Evolutionary conservation across 2,329 filamentous ascomycete genomes (phyloP), one percentile per base, ranked within the genome.

Genomic region (Fusarium nelsonii): DNA sequence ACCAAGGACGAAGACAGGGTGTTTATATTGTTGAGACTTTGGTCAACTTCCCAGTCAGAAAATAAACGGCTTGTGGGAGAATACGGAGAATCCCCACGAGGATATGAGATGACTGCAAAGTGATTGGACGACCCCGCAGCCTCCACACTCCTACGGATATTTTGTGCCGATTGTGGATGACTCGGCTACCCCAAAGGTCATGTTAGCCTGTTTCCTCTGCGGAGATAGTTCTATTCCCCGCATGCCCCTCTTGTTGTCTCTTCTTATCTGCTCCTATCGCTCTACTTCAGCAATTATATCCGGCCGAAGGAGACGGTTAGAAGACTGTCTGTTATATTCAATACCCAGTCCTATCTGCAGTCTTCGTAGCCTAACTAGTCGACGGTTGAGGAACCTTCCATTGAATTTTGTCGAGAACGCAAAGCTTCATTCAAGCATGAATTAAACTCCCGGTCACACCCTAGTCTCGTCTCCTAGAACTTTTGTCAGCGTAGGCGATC

Each of bases 151-250:
- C 34, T 28, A 43, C 58, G 60, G 50, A 43, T 49, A 49, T 63
- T 20, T 7, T 18, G 60, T 63, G 60, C 60, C 60, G 60, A 63
- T 63, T 39, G 58, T 46, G 60, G 60, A 41, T 32, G 9, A 14
- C 8, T 14, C 12, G 26, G 6, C 33, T 16, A 26, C 14, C 16
- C 40, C n/a, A 43, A 43, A n/a, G n/a, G 14, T 14, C 20, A 1
- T 16, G 5, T 8, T n/a, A 14, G 14, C 23, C 12, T 15, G 26
- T 34, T 23, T 36, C 30, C 15, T 26, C 28, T 55, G 39, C 58
- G 60, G 60, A 57, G 50, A 49, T 48, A 9, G 16, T 28, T 2
- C 8, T 3, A 2, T 48, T 55, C 52, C 52, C 52, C 52, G 52
- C 52, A 53, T 43, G n/a, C 16, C 23, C 23, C 12, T 14, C 14